Evolutionary conservation across 768 basidiomycete genomes (phyloP).

Genomic region (Leucosporidium yakuticum): DNA sequence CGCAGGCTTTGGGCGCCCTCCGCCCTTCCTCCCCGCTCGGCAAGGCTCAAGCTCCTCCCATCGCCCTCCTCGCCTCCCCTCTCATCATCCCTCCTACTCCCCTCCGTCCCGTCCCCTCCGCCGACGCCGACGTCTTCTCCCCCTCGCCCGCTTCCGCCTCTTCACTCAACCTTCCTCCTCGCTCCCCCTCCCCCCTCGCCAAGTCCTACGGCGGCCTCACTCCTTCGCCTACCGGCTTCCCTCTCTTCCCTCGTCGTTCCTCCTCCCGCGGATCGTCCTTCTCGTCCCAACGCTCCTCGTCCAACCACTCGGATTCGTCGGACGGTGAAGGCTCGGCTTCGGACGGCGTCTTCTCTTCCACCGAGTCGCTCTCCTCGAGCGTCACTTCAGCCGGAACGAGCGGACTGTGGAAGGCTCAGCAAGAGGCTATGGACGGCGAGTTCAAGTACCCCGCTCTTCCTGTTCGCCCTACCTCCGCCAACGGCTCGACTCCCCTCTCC

Average conservation of each 20-base stretch:
- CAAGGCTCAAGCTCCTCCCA: background rate
- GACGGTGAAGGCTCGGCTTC: constrained; percentile 17
- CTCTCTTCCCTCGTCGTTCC: constrained; percentile 15
- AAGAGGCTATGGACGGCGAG: constrained; percentile 20
- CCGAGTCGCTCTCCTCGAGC: constrained; percentile 28
- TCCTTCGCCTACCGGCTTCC: constrained; percentile 22
- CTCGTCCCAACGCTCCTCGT: constrained; percentile 12
- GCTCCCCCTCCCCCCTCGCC: constrained; percentile 11
- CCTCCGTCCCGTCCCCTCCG: constrained; percentile 6
- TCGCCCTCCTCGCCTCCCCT: constrained; percentile 27
- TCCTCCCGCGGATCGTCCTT: constrained; percentile 28
- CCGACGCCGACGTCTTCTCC: constrained; percentile 28
- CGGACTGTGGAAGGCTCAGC: constrained; percentile 8
- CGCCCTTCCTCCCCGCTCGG: constrained; percentile 19
- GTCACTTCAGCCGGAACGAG: constrained; percentile 10
- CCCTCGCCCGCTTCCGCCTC: constrained; percentile 17
- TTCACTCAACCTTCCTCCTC: constrained; percentile 7
- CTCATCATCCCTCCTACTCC: constrained; percentile 33
- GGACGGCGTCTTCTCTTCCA: constrained; percentile 6
- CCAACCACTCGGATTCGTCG: background rate
- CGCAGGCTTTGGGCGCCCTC: constrained; percentile 21
- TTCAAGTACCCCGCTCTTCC: constrained; percentile 12
- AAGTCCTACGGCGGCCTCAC: constrained; percentile 7
- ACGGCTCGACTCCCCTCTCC: background rate
- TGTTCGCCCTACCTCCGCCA: background rate